Evolutionary conservation across 2,329 filamentous ascomycete genomes (phyloP).

Genomic region (Fusarium kyushuense): DNA sequence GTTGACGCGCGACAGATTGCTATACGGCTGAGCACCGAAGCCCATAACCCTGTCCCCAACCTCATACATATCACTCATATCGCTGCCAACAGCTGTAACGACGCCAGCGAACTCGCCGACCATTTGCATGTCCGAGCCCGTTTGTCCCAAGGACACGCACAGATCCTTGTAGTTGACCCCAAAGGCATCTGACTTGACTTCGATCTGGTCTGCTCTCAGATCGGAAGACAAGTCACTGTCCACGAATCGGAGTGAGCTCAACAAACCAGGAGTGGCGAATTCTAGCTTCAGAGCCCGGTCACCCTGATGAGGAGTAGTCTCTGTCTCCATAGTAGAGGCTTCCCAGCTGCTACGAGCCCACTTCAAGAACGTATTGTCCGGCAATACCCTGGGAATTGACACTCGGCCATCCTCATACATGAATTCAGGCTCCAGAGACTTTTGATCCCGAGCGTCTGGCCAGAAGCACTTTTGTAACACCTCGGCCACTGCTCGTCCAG

Average conservation of each 20-base stretch:
- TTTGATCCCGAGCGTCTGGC: background rate
- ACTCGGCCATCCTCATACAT: background rate
- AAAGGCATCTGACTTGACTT: background rate
- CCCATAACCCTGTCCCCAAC: conserved; percentile 14
- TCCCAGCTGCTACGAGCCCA: conserved; percentile 11
- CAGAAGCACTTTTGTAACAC: background rate
- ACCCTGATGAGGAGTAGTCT: conserved; percentile 1
- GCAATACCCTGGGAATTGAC: background rate
- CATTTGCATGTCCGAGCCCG: background rate
- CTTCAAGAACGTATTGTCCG: conserved; percentile 9
- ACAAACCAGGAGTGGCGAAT: background rate
- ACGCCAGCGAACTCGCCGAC: conserved; percentile 1
- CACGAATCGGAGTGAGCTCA: conserved; percentile 2
- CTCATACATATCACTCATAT: background rate
- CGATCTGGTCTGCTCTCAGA: background rate
- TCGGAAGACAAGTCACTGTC: background rate
- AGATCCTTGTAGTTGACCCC: conserved; percentile 9
- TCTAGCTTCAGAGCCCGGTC: background rate
- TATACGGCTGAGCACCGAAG: conserved; percentile 12
- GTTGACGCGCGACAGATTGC: conserved; percentile 7
- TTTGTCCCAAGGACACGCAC: conserved; percentile 1
- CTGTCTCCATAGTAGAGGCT: background rate
- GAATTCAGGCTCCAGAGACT: conserved; percentile 5
- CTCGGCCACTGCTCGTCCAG: background rate
- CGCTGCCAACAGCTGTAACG: background rate